A percentile compares a stretch with the other conserved stretches of the same genome.
Conservation (phyloP, 805 yeast genomes). For the Pichia deserticola region DNA sequence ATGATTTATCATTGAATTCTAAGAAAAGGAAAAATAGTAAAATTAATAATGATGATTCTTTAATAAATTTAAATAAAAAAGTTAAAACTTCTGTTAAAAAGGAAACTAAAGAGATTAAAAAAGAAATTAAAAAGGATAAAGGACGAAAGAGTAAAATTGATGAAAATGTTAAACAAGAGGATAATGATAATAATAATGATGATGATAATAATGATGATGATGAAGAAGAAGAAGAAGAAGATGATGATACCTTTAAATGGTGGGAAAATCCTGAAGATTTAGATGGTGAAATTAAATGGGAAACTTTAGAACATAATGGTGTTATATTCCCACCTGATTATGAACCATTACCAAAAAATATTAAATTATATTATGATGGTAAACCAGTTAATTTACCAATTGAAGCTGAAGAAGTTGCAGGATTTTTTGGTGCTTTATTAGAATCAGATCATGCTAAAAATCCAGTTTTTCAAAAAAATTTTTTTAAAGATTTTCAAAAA, state of each 20-base stretch:
- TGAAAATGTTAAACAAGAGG: background rate
- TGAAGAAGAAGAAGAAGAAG: slow-evolving; percentile 19
- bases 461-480: slow-evolving; percentile 79
- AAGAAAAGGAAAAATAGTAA: too few relatives aligned
- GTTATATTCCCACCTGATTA: slow-evolving; percentile 91
- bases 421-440: slow-evolving; percentile 83
- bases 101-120: background rate
- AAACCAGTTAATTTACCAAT: slow-evolving; percentile 66
- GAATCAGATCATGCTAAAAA: slow-evolving; percentile 86
- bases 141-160: background rate
- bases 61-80: too few relatives aligned
- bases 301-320: slow-evolving; percentile 77
- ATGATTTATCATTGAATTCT: too few relatives aligned
- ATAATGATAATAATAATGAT: too few relatives aligned
- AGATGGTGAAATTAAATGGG: slow-evolving; percentile 81
- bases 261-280: slow-evolving; percentile 75
- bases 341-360: slow-evolving; percentile 72
- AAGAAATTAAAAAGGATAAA: background rate
- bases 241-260: slow-evolving; percentile 64
- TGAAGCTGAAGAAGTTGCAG: slow-evolving; percentile 94
- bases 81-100: too few relatives aligned
- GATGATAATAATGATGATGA: slow-evolving; percentile 6
- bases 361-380: slow-evolving; percentile 70
- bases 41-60: too few relatives aligned
- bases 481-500: slow-evolving; percentile 67